Evolutionary conservation across 129 eudicot species (phyloP).

Genomic region (Apium graveolens): DNA sequence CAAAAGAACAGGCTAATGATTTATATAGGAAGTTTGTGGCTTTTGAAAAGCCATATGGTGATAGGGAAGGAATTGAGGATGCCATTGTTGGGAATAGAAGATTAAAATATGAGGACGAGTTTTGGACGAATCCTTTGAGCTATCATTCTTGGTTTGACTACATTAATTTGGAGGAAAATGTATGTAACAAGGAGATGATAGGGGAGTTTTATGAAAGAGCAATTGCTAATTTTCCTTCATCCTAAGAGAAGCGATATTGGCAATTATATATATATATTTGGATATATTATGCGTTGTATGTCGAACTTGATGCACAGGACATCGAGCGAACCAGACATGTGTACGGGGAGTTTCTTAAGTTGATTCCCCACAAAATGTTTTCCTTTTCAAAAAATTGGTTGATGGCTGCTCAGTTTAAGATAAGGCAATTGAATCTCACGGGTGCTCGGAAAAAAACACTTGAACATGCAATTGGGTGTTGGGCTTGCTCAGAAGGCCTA

Average conservation of each 20-base stretch:
- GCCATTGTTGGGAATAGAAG: constrained; percentile 82
- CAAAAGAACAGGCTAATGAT: constrained; percentile 83
- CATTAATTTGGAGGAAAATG: constrained; percentile 64
- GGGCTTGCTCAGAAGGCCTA: no score
- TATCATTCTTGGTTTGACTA: constrained; percentile 90
- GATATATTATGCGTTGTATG: constrained; percentile 70
- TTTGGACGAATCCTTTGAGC: constrained; percentile 65
- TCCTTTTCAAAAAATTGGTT: constrained; percentile 91
- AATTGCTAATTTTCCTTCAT: constrained; percentile 62
- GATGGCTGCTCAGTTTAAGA: constrained; percentile 89
- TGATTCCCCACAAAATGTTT: constrained; percentile 66
- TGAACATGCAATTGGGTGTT: constrained; percentile 75
- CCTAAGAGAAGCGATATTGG: constrained; percentile 25
- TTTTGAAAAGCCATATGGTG: constrained; percentile 88
- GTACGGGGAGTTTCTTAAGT: constrained; percentile 45
- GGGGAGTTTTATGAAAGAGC: constrained; percentile 27
- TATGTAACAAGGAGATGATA: constrained; percentile 45
- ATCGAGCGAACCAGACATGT: constrained; percentile 50
- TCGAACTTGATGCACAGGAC: constrained; percentile 75
- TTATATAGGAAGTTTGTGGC: constrained; percentile 78
- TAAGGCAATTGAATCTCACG: constrained; percentile 60
- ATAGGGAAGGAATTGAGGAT: constrained; percentile 78
- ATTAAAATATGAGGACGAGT: constrained; percentile 84
- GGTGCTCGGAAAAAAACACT: constrained; percentile 46
- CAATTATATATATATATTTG: constrained; percentile 8